Evolutionary conservation across 306 rosid species (phyloP), one percentile per base, ranked within the genome.

Genomic region (Mimosa pudica): DNA sequence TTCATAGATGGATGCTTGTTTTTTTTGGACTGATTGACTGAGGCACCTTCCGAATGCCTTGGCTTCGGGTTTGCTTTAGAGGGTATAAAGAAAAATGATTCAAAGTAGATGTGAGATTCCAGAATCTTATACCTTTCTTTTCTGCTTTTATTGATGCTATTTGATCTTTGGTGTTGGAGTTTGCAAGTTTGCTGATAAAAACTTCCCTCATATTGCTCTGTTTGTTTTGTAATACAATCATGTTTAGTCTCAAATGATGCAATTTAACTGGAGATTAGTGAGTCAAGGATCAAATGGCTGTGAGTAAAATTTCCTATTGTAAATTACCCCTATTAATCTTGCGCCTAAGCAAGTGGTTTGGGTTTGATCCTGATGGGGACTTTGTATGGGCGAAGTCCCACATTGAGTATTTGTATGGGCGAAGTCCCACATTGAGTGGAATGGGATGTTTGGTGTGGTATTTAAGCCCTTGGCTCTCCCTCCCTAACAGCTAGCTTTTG

Each of bases 11-110:
- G 57, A 47, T 18, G 62, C 44, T 6, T 76, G 3, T 48, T 55
- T 57, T 10, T 72, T 77, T 33, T 45, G 8, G 45, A 54, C 33
- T 64, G 38, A 36, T 62, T 49, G 66, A 72, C 46, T 62, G 57
- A 72, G 65, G 63, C 73, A 8, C 33, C 57, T 45, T 51, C 66
- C 54, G 73, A 79, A 17, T 32, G 41, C 16, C 69, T 72, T 65
- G 75, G 11, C 42, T 77, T 63, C 63, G 69, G 66, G 13, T 42
- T 42, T 68, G 72, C 82, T 82, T 79, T 55, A 57, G 20, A 74
- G 83, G 79, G 67, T 82, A 72, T 44, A 73, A 79, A 73, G 84
- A 30, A 52, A 49, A 84, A 57, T 73, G 24, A 45, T 24, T 32
- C 30, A 48, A 62, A 32, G 44, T 8, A 45, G 77, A 70, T 65